These are phyloP conservation scores for Thymus quinquecostatus DNA, from an alignment of 257 asterid species.

Conservation along the genomic window DNA sequence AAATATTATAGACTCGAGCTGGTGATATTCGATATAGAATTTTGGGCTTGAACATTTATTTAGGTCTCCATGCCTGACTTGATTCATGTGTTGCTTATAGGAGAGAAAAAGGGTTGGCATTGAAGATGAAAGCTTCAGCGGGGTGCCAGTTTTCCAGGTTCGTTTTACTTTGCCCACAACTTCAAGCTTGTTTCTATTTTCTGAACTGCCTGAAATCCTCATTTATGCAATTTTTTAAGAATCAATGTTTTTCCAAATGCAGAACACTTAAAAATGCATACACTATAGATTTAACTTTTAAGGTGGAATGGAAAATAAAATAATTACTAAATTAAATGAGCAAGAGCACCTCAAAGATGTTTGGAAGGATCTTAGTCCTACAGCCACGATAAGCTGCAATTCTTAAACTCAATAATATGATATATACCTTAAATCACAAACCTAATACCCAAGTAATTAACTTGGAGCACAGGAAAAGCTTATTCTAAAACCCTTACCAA, in stretches of 20 bases:
- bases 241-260: not conserved
- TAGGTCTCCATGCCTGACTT: not conserved
- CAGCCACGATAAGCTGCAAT: too few relatives aligned
- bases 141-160: conserved; percentile 98
- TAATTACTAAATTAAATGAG: too few relatives aligned
- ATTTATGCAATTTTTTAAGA: not conserved
- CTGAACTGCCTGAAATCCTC: not conserved
- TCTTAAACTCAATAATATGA: too few relatives aligned
- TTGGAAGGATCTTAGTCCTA: too few relatives aligned
- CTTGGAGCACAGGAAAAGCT: too few relatives aligned
- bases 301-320: too few relatives aligned
- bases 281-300: not conserved
- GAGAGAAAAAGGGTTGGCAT: conserved; percentile 59
- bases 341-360: too few relatives aligned
- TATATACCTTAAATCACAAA: too few relatives aligned
- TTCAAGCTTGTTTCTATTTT: conserved; percentile 13
- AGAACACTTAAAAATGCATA: not conserved
- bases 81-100: conserved; percentile 43
- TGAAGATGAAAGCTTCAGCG: conserved; percentile 64
- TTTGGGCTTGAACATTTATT: not conserved
- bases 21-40: conserved; percentile 1
- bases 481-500: too few relatives aligned
- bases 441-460: too few relatives aligned
- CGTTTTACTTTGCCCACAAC: not conserved
- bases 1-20: not conserved